Evolutionary conservation across 148 eudicot genomes (phyloP).

Genomic region (Silene latifolia): DNA sequence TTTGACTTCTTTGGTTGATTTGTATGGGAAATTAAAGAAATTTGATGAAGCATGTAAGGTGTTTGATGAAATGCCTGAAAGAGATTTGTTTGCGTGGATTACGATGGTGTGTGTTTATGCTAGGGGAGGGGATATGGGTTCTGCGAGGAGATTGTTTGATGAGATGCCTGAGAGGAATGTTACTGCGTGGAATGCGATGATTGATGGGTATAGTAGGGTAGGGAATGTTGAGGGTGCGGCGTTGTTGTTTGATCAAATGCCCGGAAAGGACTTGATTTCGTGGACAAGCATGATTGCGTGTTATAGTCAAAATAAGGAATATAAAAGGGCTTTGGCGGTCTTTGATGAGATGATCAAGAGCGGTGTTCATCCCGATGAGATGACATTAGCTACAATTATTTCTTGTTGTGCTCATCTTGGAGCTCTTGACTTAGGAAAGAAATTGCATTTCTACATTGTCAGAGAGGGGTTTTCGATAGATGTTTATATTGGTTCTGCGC

Average conservation of each 20-base stretch:
- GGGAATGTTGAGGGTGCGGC: constrained; percentile 53
- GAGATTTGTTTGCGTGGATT: constrained; percentile 68
- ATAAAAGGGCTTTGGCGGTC: constrained; percentile 48
- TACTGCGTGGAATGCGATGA: constrained; percentile 68
- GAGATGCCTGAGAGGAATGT: constrained; percentile 59
- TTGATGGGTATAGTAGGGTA: constrained; percentile 60
- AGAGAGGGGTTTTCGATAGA: constrained; percentile 26
- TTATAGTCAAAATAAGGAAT: constrained; percentile 50
- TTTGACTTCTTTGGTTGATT: constrained; percentile 62
- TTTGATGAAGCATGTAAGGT: constrained; percentile 42
- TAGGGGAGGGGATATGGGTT: constrained; percentile 50
- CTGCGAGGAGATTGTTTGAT: constrained; percentile 51
- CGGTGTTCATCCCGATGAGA: constrained; percentile 55
- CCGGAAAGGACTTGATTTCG: constrained; percentile 53
- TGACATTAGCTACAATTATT: constrained; percentile 50
- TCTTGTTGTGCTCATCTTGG: constrained; percentile 48
- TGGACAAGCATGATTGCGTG: constrained; percentile 82
- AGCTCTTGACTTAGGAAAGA: constrained; percentile 37
- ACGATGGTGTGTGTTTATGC: constrained; percentile 50
- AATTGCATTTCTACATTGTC: constrained; percentile 24
- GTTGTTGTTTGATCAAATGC: constrained; percentile 46
- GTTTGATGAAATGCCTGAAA: constrained; percentile 69
- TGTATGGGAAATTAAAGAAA: constrained; percentile 44
- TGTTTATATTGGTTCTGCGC: constrained; percentile 39
- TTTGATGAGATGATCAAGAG: constrained; percentile 56